Conservation (phyloP, 2,329 filamentous ascomycete species). For the Ophiostoma ips region DNA sequence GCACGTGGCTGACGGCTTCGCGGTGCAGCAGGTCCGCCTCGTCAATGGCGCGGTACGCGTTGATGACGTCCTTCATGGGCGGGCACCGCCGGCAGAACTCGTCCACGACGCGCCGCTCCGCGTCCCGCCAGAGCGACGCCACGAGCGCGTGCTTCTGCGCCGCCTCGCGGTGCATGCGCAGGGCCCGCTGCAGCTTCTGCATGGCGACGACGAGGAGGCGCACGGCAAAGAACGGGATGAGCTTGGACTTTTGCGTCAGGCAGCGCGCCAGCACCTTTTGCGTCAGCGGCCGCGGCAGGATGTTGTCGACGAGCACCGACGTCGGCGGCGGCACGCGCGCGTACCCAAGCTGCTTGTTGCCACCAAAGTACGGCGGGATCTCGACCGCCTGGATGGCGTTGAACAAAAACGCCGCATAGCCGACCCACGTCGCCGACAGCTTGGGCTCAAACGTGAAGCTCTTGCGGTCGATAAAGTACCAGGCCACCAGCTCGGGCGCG, state of each 20-base stretch:
- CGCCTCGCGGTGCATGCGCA: slow-evolving; percentile 45
- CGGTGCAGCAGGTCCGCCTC: slow-evolving; percentile 60
- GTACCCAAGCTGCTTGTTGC: slow-evolving; percentile 47
- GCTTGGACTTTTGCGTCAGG: slow-evolving; percentile 59
- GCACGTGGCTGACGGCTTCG: slow-evolving; percentile 62
- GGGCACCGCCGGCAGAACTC: slow-evolving; percentile 71
- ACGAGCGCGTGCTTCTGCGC: not conserved
- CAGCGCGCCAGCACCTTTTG: slow-evolving; percentile 70
- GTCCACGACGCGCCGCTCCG: slow-evolving; percentile 50
- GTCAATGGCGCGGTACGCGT: slow-evolving; percentile 54
- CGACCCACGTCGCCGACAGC: slow-evolving; percentile 85
- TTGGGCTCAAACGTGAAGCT: slow-evolving; percentile 84
- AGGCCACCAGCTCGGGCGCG: slow-evolving; percentile 73
- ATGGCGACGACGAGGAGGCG: slow-evolving; percentile 67
- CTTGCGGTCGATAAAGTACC: slow-evolving; percentile 71
- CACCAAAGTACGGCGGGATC: slow-evolving; percentile 64
- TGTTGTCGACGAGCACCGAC: slow-evolving; percentile 67
- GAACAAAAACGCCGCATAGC: slow-evolving; percentile 80
- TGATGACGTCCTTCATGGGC: slow-evolving; percentile 66
- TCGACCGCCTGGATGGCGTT: slow-evolving; percentile 60
- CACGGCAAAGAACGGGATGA: slow-evolving; percentile 74
- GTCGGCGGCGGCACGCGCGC: slow-evolving; percentile 61
- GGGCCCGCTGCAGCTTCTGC: slow-evolving; percentile 55
- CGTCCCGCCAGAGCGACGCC: slow-evolving; percentile 50
- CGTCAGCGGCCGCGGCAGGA: slow-evolving; percentile 69